Evolutionary conservation across 148 eudicot species (phyloP).

Genomic region (Rhododendron simsii): DNA sequence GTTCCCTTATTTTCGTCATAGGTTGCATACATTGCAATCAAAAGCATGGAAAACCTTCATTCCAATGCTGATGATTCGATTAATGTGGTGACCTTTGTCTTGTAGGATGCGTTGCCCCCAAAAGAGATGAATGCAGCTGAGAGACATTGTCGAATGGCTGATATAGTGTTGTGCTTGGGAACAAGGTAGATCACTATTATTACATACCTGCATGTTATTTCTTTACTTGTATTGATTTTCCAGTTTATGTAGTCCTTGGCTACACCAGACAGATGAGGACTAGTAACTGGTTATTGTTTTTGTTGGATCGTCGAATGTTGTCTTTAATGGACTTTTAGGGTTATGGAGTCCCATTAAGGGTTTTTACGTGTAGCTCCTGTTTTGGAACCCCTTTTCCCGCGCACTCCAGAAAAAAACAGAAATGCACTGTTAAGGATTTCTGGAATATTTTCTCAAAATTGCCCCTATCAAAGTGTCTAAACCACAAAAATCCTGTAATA

Average conservation of each 20-base stretch:
- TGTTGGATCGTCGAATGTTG: not conserved
- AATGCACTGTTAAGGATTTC: too few relatives aligned
- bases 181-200: constrained; percentile 49
- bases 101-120: constrained; percentile 76
- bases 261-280: not conserved
- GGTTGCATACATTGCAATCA: not conserved
- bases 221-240: not conserved
- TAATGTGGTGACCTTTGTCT: not conserved
- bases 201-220: not conserved
- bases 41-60: not conserved
- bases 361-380: too few relatives aligned
- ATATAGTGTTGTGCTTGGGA: constrained; percentile 79
- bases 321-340: not conserved
- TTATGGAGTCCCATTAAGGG: not conserved
- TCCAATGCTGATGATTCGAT: not conserved
- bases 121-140: constrained; percentile 85
- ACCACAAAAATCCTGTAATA: too few relatives aligned
- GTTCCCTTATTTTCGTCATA: not conserved
- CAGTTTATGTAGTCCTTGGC: not conserved
- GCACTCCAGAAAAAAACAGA: too few relatives aligned
- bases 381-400: too few relatives aligned
- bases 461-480: too few relatives aligned
- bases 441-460: too few relatives aligned
- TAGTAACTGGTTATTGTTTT: not conserved
- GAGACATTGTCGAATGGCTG: constrained; percentile 80